Evolutionary conservation across 257 asterid species (phyloP), one percentile per base, ranked within the genome.

Genomic region (Nicotiana tabacum): DNA sequence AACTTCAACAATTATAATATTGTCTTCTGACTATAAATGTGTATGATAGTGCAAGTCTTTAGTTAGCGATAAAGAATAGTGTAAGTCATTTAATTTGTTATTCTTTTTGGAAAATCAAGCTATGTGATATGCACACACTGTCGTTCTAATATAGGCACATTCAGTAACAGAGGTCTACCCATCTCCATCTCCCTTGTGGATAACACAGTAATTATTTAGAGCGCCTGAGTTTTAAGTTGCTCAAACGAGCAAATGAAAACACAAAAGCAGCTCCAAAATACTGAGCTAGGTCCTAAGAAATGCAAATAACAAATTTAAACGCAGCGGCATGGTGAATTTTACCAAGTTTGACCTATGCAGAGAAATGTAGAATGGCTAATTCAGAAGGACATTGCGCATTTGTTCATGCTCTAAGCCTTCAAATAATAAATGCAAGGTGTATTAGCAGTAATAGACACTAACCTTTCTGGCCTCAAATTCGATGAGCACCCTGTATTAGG

Each of bases 381-480:
- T 80, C 37, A 1, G 48, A 62, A 35, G 27, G 37, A 80, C 57
- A 27, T 16, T 65, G 66, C 9, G 17, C 35, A 24, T 4, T 9
- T 55, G 65, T 16, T 15, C 66, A 81, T 62, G 77, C 74, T 62
- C 64, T 24, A 74, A 64, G 72, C 16, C 80, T 24, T 61, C 62
- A 37, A 64, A 69, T 70, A 32, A 61, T 13, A 30, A 30, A 33
- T 3, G 53, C 68, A 46, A 69, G 67, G 58, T 18, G 82, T 30
- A 37, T 68, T 69, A 70, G 82, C 76, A 48, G 79, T 15, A 53
- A 65, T 43, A 81, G 29, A 76, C 67, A 85, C 96, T 80, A 60
- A 95, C 99, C 97, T 92, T 87, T 87, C 82, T 17, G 89, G 83
- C 77, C 64, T 35, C 84, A 83, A 57, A 85, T 77, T 86, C 81